Conservation (phyloP, 768 basidiomycete species). For the Termitomyces eurrhizus region DNA sequence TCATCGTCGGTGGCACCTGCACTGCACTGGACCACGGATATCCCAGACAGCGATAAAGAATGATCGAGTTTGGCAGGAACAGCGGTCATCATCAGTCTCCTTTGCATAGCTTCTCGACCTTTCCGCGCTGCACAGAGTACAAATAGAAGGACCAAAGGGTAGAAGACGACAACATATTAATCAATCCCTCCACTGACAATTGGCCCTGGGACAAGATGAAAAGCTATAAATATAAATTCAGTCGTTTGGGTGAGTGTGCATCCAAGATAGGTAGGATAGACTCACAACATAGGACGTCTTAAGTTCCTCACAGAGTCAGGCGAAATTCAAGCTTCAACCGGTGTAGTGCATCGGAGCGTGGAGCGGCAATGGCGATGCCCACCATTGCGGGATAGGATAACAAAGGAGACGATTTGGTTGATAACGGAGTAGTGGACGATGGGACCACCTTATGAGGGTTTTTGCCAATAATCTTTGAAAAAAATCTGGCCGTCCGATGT, state of each 20-base stretch:
- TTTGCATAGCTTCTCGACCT: constrained; percentile 36
- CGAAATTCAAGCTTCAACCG: constrained; percentile 37
- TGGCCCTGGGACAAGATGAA: constrained; percentile 42
- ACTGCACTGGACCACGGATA: constrained; percentile 34
- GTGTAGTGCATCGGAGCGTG: constrained; percentile 31
- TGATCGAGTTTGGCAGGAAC: background rate
- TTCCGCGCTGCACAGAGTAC: constrained; percentile 33
- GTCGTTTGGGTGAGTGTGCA: background rate
- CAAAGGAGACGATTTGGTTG: background rate
- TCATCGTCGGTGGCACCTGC: constrained; percentile 34
- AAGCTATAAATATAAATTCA: constrained; percentile 23
- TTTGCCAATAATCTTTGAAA: background rate
- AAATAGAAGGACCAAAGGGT: constrained; percentile 33
- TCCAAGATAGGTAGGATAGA: background rate
- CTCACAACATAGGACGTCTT: constrained; percentile 40
- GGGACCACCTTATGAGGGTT: background rate
- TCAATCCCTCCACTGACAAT: constrained; percentile 45
- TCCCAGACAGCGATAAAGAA: constrained; percentile 7
- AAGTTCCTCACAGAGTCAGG: constrained; percentile 37
- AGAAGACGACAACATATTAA: constrained; percentile 10
- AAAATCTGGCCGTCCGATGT: constrained; percentile 87
- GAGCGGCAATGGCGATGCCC: constrained; percentile 7
- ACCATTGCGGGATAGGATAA: constrained; percentile 16
- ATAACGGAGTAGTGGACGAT: background rate
- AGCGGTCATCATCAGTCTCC: constrained; percentile 20